Conservation (phyloP, 768 basidiomycete species). For the Crucibulum laeve region DNA sequence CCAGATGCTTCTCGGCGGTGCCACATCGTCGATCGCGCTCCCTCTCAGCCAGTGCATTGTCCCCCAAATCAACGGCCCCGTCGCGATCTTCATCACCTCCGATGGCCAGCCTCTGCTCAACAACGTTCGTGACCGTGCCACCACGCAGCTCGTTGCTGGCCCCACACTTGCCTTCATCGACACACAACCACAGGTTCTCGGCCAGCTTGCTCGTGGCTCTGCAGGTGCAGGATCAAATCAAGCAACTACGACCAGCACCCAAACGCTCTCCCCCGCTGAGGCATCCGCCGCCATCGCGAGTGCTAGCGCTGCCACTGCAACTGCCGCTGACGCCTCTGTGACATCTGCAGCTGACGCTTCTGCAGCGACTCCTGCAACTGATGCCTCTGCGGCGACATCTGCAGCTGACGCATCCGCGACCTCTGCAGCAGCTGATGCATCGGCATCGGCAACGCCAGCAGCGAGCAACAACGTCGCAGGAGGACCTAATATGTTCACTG, state of each 20-base stretch:
- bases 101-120: slow-evolving; percentile 59
- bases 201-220: slow-evolving; percentile 33
- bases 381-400: slow-evolving; percentile 12
- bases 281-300: slow-evolving; percentile 32
- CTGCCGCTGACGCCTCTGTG: slow-evolving; percentile 13
- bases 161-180: slow-evolving; percentile 69
- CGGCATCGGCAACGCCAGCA: slow-evolving; percentile 14
- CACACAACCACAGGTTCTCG: slow-evolving; percentile 47
- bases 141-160: slow-evolving; percentile 59
- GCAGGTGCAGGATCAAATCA: slow-evolving; percentile 12
- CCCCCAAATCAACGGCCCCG: slow-evolving; percentile 69
- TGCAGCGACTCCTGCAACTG: slow-evolving; percentile 11
- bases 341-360: slow-evolving; percentile 12
- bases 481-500: slow-evolving; percentile 37
- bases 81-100: slow-evolving; percentile 67
- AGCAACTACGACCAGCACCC: slow-evolving; percentile 19
- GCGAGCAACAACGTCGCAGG: slow-evolving; percentile 16
- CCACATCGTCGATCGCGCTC: slow-evolving; percentile 48
- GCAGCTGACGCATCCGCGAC: slow-evolving; percentile 15
- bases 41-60: slow-evolving; percentile 60
- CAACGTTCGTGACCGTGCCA: slow-evolving; percentile 54
- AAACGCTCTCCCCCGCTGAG: slow-evolving; percentile 24
- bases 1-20: slow-evolving; percentile 72
- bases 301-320: slow-evolving; percentile 11
- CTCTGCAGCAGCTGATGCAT: slow-evolving; percentile 13